Conservation (phyloP, 2,329 filamentous ascomycete species). For the Exophiala sp. region DNA sequence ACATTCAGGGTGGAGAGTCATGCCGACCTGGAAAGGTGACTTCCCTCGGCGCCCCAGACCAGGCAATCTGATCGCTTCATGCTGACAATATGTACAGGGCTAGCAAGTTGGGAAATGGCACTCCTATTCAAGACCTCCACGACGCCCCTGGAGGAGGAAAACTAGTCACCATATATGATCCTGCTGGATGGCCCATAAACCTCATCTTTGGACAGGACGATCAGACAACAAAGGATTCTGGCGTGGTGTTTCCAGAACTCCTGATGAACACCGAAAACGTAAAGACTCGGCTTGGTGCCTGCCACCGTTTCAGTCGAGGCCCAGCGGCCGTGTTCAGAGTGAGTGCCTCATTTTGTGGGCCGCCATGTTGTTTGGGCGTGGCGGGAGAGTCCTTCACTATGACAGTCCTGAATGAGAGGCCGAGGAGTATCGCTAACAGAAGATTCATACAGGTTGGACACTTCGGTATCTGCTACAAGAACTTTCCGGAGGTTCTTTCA, state of each 20-base stretch:
- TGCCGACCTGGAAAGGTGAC: conserved; percentile 39
- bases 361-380: neutral
- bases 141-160: conserved; percentile 27
- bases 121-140: conserved; percentile 14
- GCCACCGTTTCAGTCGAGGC: conserved; percentile 43
- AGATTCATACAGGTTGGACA: conserved; percentile 45
- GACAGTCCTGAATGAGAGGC: too few relatives aligned
- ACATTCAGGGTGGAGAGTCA: conserved; percentile 41
- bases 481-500: conserved; percentile 35
- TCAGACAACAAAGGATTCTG: conserved; percentile 1
- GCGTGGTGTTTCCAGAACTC: conserved; percentile 28
- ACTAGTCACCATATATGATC: conserved; percentile 24
- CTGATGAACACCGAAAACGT: conserved; percentile 35
- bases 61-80: neutral
- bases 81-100: neutral
- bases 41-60: neutral
- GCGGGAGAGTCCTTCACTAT: neutral
- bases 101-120: neutral
- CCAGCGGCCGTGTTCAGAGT: conserved; percentile 48
- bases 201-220: conserved; percentile 22
- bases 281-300: conserved; percentile 36
- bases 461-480: conserved; percentile 40
- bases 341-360: conserved; percentile 1
- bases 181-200: conserved; percentile 27
- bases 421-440: too few relatives aligned